Conservation (phyloP, 768 basidiomycete genomes). For the Lyophyllum shimeji region DNA sequence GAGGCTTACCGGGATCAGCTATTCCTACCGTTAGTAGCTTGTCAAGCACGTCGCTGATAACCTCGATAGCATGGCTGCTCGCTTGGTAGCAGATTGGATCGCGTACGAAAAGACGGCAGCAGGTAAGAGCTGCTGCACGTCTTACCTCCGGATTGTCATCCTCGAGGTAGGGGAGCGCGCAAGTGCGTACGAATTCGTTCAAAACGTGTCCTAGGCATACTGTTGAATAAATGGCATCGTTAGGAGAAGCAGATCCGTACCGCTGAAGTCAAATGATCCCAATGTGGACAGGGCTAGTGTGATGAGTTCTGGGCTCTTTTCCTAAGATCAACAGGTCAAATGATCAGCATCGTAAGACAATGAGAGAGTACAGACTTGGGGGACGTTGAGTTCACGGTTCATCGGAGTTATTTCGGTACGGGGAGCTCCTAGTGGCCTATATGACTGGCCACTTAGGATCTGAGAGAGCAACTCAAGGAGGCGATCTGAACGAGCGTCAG, state of each 20-base stretch:
- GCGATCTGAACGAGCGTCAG: constrained; percentile 57
- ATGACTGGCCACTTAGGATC: constrained; percentile 80
- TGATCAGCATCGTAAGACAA: not conserved
- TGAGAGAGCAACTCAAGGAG: constrained; percentile 82
- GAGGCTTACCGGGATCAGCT: constrained; percentile 81
- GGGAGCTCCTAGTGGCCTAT: constrained; percentile 88
- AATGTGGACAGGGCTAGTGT: constrained; percentile 85
- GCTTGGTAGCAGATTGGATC: constrained; percentile 97
- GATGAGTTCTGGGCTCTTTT: constrained; percentile 66
- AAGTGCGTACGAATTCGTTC: constrained; percentile 92
- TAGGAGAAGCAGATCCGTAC: constrained; percentile 35
- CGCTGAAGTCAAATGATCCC: constrained; percentile 92
- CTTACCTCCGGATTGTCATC: constrained; percentile 88
- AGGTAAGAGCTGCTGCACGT: constrained; percentile 87
- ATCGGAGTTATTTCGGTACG: constrained; percentile 50
- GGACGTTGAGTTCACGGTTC: constrained; percentile 50
- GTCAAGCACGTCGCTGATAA: constrained; percentile 97
- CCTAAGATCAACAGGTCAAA: constrained; percentile 28
- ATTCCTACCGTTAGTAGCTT: constrained; percentile 94
- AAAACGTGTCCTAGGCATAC: constrained; percentile 72
- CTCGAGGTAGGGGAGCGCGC: constrained; percentile 91
- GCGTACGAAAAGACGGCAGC: constrained; percentile 86
- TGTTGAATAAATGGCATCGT: constrained; percentile 5
- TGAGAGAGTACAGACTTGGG: constrained; percentile 36
- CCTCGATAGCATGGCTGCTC: constrained; percentile 93